Conservation (phyloP, 371 early-diverging fungal genomes). For the Mucor indicus region DNA sequence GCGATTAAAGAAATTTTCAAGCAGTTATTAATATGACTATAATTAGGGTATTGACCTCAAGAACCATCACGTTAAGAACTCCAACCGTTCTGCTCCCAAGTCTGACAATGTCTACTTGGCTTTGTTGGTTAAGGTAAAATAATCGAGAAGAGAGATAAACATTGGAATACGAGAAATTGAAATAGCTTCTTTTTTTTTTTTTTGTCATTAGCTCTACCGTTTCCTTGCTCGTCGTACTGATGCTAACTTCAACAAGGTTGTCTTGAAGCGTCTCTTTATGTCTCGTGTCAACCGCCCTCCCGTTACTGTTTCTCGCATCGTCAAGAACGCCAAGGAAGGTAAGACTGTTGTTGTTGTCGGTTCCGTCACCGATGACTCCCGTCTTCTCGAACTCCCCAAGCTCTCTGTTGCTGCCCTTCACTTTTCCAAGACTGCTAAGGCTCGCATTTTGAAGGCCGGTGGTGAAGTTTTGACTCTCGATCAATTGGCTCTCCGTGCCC, state of each 20-base stretch:
- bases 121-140: slow-evolving; percentile 84
- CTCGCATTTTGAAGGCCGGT: slow-evolving; percentile 96
- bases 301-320: slow-evolving; percentile 88
- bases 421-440: slow-evolving; percentile 92
- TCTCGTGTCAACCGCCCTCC: slow-evolving; percentile 96
- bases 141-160: neutral
- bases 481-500: slow-evolving; percentile 97
- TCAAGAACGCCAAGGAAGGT: slow-evolving; percentile 66
- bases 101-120: slow-evolving; percentile 92
- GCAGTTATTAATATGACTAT: no score
- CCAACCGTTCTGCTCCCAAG: slow-evolving; percentile 82
- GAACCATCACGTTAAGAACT: slow-evolving; percentile 94
- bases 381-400: slow-evolving; percentile 93
- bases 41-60: slow-evolving; percentile 92
- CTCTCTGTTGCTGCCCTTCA: slow-evolving; percentile 93
- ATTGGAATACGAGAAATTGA: neutral
- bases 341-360: slow-evolving; percentile 94
- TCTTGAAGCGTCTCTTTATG: slow-evolving; percentile 98
- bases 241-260: slow-evolving; percentile 97
- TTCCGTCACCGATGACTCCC: slow-evolving; percentile 95
- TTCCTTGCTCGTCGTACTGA: slow-evolving; percentile 98
- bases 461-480: slow-evolving; percentile 98
- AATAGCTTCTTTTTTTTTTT: neutral
- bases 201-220: slow-evolving; percentile 93
- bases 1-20: no score